These are phyloP conservation scores for Astragalus glycyphyllos DNA, from an alignment of 306 rosid species.

Conservation along the genomic window DNA sequence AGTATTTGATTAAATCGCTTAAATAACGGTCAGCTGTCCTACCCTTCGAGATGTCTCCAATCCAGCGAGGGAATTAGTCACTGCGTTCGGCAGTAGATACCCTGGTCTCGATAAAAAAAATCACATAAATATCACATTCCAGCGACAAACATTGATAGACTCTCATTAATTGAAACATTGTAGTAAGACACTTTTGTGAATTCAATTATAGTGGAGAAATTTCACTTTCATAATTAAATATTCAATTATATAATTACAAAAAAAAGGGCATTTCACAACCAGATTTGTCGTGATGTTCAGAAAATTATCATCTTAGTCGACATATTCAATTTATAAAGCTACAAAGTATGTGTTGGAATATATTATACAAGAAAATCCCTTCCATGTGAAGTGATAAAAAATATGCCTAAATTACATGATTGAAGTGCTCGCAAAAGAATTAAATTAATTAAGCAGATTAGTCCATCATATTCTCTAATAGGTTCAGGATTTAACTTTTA, in stretches of 20 bases:
- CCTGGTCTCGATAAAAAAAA: too few relatives aligned
- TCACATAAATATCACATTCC: too few relatives aligned
- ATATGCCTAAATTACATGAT: neutral
- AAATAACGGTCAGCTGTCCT: too few relatives aligned
- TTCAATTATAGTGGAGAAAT: neutral
- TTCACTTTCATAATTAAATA: conserved; percentile 30
- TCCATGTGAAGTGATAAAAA: neutral
- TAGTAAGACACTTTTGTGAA: too few relatives aligned
- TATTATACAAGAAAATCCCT: neutral
- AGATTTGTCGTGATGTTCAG: conserved; percentile 31
- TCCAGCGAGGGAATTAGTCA: too few relatives aligned
- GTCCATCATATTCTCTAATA: conserved; percentile 10
- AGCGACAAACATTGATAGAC: neutral
- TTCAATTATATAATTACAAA: conserved; percentile 36
- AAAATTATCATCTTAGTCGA: conserved; percentile 17
- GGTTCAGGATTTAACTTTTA: conserved; percentile 26
- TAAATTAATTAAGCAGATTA: neutral
- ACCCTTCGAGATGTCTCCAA: too few relatives aligned
- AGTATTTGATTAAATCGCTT: too few relatives aligned
- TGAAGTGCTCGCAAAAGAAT: neutral
- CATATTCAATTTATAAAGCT: neutral
- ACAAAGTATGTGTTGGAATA: neutral
- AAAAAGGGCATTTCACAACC: conserved; percentile 36
- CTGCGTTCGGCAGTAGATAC: too few relatives aligned
- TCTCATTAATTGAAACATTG: too few relatives aligned